Evolutionary conservation across 2,329 filamentous ascomycete species (phyloP).

Genomic region (Curvularia spicifera): DNA sequence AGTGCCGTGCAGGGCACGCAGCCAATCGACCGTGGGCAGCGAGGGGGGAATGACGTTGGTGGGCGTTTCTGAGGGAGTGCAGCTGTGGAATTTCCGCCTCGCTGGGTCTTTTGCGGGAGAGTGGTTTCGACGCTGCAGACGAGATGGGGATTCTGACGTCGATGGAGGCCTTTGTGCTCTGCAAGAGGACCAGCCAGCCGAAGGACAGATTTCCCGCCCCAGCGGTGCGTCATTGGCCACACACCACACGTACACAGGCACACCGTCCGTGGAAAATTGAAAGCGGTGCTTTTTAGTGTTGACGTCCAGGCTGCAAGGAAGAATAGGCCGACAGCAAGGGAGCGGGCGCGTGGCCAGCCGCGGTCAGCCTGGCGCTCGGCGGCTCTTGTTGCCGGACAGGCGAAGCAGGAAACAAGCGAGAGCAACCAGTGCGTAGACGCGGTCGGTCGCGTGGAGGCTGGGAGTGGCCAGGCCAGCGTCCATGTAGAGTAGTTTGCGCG

Average conservation of each 20-base stretch:
- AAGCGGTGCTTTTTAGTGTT: not conserved
- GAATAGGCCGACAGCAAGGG: not conserved
- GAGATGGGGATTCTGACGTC: constrained; percentile 11
- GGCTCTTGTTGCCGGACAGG: constrained; percentile 1
- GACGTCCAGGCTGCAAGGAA: not conserved
- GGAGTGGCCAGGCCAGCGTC: constrained; percentile 14
- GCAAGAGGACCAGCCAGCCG: constrained; percentile 1
- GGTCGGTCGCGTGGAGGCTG: not conserved
- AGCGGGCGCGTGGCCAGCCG: not conserved
- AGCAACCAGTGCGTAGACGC: constrained; percentile 12
- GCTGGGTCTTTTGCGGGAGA: constrained; percentile 20
- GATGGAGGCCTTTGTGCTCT: constrained; percentile 7
- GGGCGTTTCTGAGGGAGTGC: constrained; percentile 19
- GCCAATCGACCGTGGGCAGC: constrained; percentile 16
- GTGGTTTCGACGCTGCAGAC: constrained; percentile 8
- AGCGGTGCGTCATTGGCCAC: constrained; percentile 8
- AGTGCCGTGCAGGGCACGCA: constrained; percentile 6
- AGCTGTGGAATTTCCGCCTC: constrained; percentile 17
- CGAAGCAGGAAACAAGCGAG: constrained; percentile 5
- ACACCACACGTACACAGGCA: not conserved
- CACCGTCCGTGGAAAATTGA: not conserved
- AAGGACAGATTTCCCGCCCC: not conserved
- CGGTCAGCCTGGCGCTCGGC: not conserved
- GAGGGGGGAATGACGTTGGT: constrained; percentile 25
- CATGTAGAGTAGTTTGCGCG: constrained; percentile 17